Evolutionary conservation across 1,284 basidiomycete genomes (phyloP).

Genomic region (Tilletia caries): DNA sequence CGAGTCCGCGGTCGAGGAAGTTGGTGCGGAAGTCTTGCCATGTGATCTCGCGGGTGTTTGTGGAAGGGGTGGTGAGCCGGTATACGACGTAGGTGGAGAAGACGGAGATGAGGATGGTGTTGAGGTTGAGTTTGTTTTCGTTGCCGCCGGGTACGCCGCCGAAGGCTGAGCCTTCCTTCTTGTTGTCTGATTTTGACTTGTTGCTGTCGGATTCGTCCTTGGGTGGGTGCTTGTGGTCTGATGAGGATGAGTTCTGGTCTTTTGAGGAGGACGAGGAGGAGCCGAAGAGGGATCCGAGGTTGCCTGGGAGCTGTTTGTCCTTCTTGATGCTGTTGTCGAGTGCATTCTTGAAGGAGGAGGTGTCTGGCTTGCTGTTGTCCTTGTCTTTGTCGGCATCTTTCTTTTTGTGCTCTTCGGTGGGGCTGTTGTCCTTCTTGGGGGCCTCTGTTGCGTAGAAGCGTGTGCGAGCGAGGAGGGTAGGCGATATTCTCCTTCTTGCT

Average conservation of each 20-base stretch:
- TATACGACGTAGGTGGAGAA: conserved; percentile 70
- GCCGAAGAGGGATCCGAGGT: conserved; percentile 22
- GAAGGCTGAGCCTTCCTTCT: conserved; percentile 25
- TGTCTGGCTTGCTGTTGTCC: background rate
- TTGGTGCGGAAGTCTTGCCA: conserved; percentile 98
- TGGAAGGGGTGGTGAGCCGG: conserved; percentile 61
- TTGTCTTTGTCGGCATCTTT: conserved; percentile 11
- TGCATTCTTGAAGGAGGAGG: background rate
- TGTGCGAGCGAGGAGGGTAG: background rate
- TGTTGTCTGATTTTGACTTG: conserved; percentile 24
- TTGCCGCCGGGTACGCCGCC: conserved; percentile 27
- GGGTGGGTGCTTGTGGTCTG: conserved; percentile 25
- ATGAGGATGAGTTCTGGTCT: conserved; percentile 1
- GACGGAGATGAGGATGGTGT: conserved; percentile 44
- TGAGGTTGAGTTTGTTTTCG: conserved; percentile 47
- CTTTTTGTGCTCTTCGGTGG: conserved; percentile 18
- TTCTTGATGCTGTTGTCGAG: conserved; percentile 16
- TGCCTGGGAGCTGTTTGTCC: background rate
- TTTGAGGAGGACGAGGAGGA: conserved; percentile 21
- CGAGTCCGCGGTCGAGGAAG: conserved; percentile 91
- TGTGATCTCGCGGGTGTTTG: conserved; percentile 77
- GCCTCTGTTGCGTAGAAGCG: conserved; percentile 9
- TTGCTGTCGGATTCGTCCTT: conserved; percentile 35
- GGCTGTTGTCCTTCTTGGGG: conserved; percentile 15
- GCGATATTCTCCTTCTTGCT: background rate